Evolutionary conservation across 805 yeast species (phyloP), one percentile per base, ranked within the genome.

Genomic region (Nakazawaea peltata): DNA sequence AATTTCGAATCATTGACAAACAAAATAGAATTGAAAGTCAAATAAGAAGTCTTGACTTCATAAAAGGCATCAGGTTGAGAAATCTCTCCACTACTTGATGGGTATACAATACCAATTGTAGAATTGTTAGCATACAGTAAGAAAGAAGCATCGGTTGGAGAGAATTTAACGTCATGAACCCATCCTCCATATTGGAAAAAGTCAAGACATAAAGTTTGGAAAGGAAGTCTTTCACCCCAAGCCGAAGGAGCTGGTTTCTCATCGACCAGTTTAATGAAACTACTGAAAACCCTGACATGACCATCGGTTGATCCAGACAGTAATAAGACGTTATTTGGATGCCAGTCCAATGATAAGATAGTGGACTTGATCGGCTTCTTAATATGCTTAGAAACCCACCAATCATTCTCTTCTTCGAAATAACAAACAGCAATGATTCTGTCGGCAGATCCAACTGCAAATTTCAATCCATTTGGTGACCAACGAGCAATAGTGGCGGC

Each of bases 371-470:
- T 67, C n/a, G 97, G 95, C 59, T 84, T 86, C 66, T 88, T 88
- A 60, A 92, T 81, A 63, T 90, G 98, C 60, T 90, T 90, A 11
- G 97, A 85, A 34, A 92, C 88, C 99, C 99, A 92, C 99, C 99
- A 92, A 56, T 92, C 95, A 57, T 90, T 92, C 50, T 87, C 96
- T 43, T 70, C 82, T 61, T 92, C 98, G 56, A 82, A 92, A 63
- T 88, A 92, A 65, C 98, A 92, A 33, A 92, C 83, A 8, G 97
- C 96, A 58, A 92, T 80, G 43, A 83, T 81, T 41, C 97, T 69
- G 30, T 95, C 97, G 31, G 95, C 86, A 2, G 95, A 83, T 1
- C 97, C 98, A 32, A 90, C 97, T 1, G 98, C 98, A 60, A 92
- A 92, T 64, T 92, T 92, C 52, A 63, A 64, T n/a, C 96, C 97